Evolutionary conservation across 2,329 filamentous ascomycete species (phyloP), one percentile per base, ranked within the genome.

Genomic region (Colletotrichum tofieldiae): DNA sequence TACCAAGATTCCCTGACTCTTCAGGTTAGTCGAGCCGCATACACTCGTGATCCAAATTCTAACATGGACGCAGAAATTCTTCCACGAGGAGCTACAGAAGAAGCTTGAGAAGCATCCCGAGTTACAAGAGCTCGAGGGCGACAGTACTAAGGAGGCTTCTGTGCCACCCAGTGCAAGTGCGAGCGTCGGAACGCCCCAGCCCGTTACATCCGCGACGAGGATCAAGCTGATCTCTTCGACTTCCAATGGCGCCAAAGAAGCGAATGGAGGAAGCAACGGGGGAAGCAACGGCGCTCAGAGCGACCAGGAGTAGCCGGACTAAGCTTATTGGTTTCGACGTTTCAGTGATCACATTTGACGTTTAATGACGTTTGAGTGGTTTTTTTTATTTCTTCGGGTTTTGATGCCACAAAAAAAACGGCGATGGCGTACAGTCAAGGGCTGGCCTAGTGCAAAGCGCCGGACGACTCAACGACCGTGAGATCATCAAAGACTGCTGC

Each of bases 1-100:
- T 98, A 95, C 84, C 90, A 94, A 78, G 96, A 99, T 86, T 96
- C 96, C 61, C 95, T 95, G 81, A 87, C 93, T 66, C 98, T 99
- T 83, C 94, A 98, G 89, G 95, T 97, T 86, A 86, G 60, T 63
- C 1, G 29, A 14, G 18, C 14, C 39, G 29, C 14, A 23, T 39
- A 5, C 9, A 4, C 12, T 26, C 2, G 2, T 32, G 5, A 76
- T 71, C 67, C 14, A 26, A n/a, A 2, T 64, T 47, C 81, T 86
- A 79, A 87, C 82, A 69, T 69, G 23, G 5, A 3, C 8, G 8
- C 56, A 92, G 90, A 85, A 88, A 80, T 90, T 86, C 79, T 91
- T 90, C 80, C 86, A 85, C 65, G 81, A 81, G 29, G 86, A 86
- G 75, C 85, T 88, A 55, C 84, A 88, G 73, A 87, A 89, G 70